Evolutionary conservation across 2,329 filamentous ascomycete species (phyloP).

Genomic region (Botrytis medusae): DNA sequence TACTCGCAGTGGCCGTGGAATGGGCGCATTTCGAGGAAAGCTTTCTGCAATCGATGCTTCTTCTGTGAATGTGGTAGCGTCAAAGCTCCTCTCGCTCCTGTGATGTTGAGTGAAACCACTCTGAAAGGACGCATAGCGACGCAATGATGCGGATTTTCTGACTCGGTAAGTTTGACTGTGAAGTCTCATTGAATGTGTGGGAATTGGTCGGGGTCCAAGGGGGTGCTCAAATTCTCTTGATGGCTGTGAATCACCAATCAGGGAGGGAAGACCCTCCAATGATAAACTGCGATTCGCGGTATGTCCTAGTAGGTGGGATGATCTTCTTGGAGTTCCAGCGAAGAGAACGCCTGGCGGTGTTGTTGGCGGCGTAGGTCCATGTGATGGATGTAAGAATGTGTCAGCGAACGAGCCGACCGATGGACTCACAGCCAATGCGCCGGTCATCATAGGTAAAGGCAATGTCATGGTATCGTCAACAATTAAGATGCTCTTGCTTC

Average conservation of each 20-base stretch:
- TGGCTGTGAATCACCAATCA: constrained; percentile 31
- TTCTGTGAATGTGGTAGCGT: constrained; percentile 57
- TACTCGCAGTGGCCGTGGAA: constrained; percentile 57
- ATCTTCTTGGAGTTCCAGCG: constrained; percentile 51
- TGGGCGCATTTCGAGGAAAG: constrained; percentile 46
- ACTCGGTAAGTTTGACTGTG: constrained; percentile 44
- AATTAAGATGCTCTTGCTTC: constrained; percentile 90
- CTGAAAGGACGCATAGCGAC: constrained; percentile 60
- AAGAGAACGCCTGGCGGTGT: constrained; percentile 53
- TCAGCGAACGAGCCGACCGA: constrained; percentile 57
- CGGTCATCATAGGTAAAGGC: constrained; percentile 51
- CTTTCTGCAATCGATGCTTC: constrained; percentile 49
- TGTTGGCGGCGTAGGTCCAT: constrained; percentile 59
- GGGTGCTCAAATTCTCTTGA: constrained; percentile 33
- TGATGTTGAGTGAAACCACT: constrained; percentile 51
- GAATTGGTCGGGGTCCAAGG: constrained; percentile 30
- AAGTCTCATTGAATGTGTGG: constrained; percentile 28
- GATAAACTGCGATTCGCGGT: constrained; percentile 39
- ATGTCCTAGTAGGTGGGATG: constrained; percentile 54
- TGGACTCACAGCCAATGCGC: constrained; percentile 42
- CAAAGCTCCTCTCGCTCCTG: constrained; percentile 58
- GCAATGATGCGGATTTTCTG: constrained; percentile 51
- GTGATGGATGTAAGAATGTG: constrained; percentile 49
- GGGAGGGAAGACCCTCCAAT: constrained; percentile 38
- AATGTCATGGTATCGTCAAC: constrained; percentile 52